Evolutionary conservation across 495 filamentous ascomycete species (phyloP), one percentile per base, ranked within the genome.

Genomic region (Aspergillus campestris): DNA sequence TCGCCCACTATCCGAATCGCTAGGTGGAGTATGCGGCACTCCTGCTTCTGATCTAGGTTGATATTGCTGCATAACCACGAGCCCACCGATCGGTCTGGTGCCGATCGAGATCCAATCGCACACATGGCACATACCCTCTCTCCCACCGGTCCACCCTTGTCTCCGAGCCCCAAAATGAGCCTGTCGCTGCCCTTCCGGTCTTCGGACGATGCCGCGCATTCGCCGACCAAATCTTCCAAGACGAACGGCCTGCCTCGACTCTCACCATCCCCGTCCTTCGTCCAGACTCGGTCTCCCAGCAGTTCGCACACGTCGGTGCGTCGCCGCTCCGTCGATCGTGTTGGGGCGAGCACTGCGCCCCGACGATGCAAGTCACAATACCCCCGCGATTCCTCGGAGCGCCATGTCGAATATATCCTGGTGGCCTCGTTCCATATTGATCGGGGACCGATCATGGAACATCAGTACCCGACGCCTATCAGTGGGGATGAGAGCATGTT

Each of bases 381-480:
- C 60, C 89, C 89, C 1, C 72, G 79, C 8, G 81, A 88, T 44
- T 80, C 73, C 10, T 49, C 76, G 30, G 89, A 95, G 64, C 89
- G 86, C 50, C 92, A 99, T 82, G 92, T 99, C 59, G 92, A 97
- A 61, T 99, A 96, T 59, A 96, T 99, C 44, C 73, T 99, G n/a
- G 94, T 99, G 40, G 92, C 92, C 0, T 92, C 89, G 3, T 99
- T 99, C 64, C 88, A 96, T 58, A 94, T 96, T 53, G 90, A 97
- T 59, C 81, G 86, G 43, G 92, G 92, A 9, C 89, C 90, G 44
- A 82, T 95, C 50, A 97, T 99, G 92, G 94, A 99, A 60, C 89
- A 97, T 59, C 92, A 99, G 56, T 97, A 89, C 54, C 92, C 92
- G 0, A 85, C 82, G 32, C 76, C 90, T 34, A 97, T 99, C 53